Base-by-base conservation (phyloP, 139 green algal genomes). In the Choricystis sp. region DNA sequence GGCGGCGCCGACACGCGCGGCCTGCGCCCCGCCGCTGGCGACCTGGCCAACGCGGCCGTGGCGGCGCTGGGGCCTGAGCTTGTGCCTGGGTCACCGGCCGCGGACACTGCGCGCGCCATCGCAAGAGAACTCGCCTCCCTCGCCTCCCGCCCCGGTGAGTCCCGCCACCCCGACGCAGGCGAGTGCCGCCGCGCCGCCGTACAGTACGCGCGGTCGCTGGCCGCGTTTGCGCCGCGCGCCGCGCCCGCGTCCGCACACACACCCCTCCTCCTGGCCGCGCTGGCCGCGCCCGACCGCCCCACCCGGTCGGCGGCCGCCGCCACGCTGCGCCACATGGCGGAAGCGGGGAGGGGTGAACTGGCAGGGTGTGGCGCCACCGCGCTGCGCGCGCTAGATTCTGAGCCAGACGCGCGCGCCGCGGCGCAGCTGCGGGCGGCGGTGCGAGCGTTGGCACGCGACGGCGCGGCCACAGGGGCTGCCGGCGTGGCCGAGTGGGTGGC, bases 181-280 rank as follows among this genome's bases (percentile, higher is more conserved):
- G 56, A 59, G 56, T 16, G 24, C 19, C 22, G 56, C 56, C 23
- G 56, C n/a, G 58, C 28, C 60, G 69, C 70, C 23, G 90, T 97
- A 49, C 78, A 94, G 64, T 97, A 94, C 73, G 80, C 82, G 9
- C 90, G 96, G 77, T 88, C 95, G 79, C 79, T 97, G 26, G 75
- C 94, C 21, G 77, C 97, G 29, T 97, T 96, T 72, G 87, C 89
- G 1, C 89, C 90, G 1, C 69, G 89, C 23, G 86, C 88, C 3
- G 75, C 94, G 31, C 77, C 81, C 3, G 68, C 81, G 1, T 40
- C 61, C 25, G 72, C 74, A 27, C 81, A 94, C 71, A 58, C 94
- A 31, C 71, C 73, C 22, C 72, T 85, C 60, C 75, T 95, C 29
- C 74, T 87, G 67, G 63, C 68, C 40, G 60, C 61, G 57, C 69